Evolutionary conservation across 495 filamentous ascomycete genomes (phyloP).

Genomic region (Aspergillus heteromorphus): DNA sequence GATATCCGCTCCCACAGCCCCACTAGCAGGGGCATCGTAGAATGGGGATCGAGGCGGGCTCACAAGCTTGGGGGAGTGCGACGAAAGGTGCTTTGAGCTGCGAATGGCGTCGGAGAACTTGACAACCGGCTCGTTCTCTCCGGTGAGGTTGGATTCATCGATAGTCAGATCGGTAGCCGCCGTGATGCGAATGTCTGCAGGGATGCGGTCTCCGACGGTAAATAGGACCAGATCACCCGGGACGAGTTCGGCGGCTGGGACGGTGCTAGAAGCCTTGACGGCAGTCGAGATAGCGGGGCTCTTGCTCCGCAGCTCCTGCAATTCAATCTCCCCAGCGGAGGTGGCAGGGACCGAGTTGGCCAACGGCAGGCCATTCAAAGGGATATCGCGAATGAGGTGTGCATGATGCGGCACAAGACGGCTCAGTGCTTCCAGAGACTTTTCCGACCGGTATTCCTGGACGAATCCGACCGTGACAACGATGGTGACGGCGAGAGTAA

Average conservation of each 20-base stretch:
- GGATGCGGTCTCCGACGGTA: constrained; percentile 91
- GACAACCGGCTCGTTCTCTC: constrained; percentile 87
- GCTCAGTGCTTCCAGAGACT: constrained; percentile 91
- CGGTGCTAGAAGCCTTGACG: constrained; percentile 71
- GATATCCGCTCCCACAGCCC: constrained; percentile 60
- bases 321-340: constrained; percentile 40
- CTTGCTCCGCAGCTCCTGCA: constrained; percentile 29
- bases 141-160: constrained; percentile 95
- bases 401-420: constrained; percentile 92
- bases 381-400: constrained; percentile 69
- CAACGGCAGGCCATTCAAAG: constrained; percentile 22
- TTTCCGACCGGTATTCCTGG: constrained; percentile 96
- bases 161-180: constrained; percentile 81
- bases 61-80: constrained; percentile 21
- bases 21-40: constrained; percentile 56
- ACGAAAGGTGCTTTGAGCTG: constrained; percentile 14
- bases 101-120: constrained; percentile 64
- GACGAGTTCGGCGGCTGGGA: constrained; percentile 80
- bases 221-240: constrained; percentile 90
- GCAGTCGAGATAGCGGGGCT: constrained; percentile 45
- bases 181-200: constrained; percentile 93
- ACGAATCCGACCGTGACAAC: constrained; percentile 95
- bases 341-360: constrained; percentile 19
- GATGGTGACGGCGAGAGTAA: constrained; percentile 90
- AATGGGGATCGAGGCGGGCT: constrained; percentile 50